Conservation (phyloP, 176 grass and related monocot genomes). For the Calamus simplicifolius region DNA sequence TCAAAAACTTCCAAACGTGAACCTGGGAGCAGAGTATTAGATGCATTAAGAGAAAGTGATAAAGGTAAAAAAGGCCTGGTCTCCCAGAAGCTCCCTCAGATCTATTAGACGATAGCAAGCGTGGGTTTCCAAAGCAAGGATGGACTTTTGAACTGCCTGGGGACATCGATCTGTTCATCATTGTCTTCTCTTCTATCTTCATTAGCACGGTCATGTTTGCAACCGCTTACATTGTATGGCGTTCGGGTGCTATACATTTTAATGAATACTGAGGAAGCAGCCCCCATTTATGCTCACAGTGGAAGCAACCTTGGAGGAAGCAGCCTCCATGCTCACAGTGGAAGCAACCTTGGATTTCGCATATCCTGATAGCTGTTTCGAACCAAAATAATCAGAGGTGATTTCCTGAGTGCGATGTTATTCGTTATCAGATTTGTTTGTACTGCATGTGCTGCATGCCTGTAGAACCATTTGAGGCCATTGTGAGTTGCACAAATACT, state of each 20-base stretch:
- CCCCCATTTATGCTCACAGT: no score
- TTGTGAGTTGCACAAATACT: no score
- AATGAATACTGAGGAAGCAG: slow-evolving; percentile 50
- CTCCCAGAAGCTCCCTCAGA: slow-evolving; percentile 71
- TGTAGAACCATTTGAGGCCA: no score
- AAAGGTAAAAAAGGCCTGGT: slow-evolving; percentile 46
- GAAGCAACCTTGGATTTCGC: no score
- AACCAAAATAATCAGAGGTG: no score
- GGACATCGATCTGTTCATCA: slow-evolving; percentile 58
- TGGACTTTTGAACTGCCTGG: slow-evolving; percentile 81
- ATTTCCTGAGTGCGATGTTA: no score
- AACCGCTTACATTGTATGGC: slow-evolving; percentile 84
- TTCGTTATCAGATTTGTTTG: no score
- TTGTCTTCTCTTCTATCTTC: slow-evolving; percentile 57
- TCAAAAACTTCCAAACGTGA: slow-evolving; percentile 37
- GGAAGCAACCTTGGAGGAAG: no score
- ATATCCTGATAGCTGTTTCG: no score
- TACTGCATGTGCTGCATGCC: no score
- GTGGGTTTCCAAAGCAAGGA: slow-evolving; percentile 53
- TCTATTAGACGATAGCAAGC: slow-evolving; percentile 85
- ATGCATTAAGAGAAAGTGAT: slow-evolving; percentile 65
- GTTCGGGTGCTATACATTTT: slow-evolving; percentile 87
- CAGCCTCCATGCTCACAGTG: no score
- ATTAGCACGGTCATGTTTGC: slow-evolving; percentile 82
- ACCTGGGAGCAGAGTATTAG: slow-evolving; percentile 72